Conservation (phyloP, 345 rosid genomes). For the Lagerstroemia speciosa region DNA sequence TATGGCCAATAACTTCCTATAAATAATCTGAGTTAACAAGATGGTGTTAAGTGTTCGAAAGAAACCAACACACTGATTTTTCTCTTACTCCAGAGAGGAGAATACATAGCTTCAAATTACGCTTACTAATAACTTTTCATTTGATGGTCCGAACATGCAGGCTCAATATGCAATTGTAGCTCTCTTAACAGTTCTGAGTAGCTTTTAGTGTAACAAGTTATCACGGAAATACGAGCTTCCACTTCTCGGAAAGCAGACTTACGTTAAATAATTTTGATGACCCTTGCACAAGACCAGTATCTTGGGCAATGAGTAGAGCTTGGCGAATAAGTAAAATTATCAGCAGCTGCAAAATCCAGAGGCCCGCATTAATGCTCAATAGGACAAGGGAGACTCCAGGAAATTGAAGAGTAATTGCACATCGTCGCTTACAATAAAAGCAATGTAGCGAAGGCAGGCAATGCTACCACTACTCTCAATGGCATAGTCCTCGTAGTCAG, state of each 20-base stretch:
- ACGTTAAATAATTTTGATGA: slow-evolving; percentile 33
- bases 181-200: background rate
- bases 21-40: background rate
- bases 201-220: background rate
- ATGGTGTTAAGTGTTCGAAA: background rate
- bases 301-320: slow-evolving; percentile 36
- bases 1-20: no score
- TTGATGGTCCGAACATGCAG: background rate
- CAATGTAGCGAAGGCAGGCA: slow-evolving; percentile 49
- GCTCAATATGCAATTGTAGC: background rate
- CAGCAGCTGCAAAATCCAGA: slow-evolving; percentile 32
- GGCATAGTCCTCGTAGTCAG: slow-evolving; percentile 50
- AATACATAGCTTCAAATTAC: background rate
- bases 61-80: background rate
- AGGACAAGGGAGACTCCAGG: slow-evolving; percentile 1
- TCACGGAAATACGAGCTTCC: background rate
- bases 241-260: slow-evolving; percentile 7
- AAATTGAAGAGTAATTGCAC: background rate
- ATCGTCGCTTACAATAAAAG: slow-evolving; percentile 33
- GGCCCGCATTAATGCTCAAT: slow-evolving; percentile 4
- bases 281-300: slow-evolving; percentile 33
- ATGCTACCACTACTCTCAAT: slow-evolving; percentile 37
- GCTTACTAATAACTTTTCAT: background rate
- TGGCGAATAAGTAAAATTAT: slow-evolving; percentile 43
- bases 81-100: background rate